phyloP scores from a whole-genome alignment of 2,329 filamentous ascomycete genomes.

The Xylariaceae sp. region DNA sequence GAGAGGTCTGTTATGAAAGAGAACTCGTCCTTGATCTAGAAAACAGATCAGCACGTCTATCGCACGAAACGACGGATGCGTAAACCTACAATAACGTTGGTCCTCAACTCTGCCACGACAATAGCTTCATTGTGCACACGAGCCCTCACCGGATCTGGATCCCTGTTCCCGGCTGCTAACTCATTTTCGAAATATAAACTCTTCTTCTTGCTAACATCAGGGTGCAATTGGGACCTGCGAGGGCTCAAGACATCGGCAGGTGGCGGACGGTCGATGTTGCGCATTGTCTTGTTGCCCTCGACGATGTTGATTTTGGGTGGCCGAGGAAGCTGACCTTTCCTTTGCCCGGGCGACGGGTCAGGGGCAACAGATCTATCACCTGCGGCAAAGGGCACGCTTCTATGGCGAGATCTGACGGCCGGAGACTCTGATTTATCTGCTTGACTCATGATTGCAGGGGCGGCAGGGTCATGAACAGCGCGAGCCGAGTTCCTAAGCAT shows the following conservation, averaged over 20 bases:
- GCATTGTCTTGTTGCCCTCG: conserved; percentile 42
- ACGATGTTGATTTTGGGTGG: conserved; percentile 37
- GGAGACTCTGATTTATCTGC: conserved; percentile 19
- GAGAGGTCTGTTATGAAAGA: conserved; percentile 75
- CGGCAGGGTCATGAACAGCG: conserved; percentile 11
- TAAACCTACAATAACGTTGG: conserved; percentile 62
- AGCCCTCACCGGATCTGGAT: conserved; percentile 43
- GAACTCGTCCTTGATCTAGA: conserved; percentile 73
- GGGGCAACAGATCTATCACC: conserved; percentile 2
- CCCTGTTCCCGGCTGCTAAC: conserved; percentile 41
- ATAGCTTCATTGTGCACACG: conserved; percentile 58
- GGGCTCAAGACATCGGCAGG: conserved; percentile 42
- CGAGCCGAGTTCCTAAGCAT: not conserved
- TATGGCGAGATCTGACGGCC: conserved; percentile 18
- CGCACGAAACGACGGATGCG: not conserved
- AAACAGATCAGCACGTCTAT: conserved; percentile 7
- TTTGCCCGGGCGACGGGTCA: conserved; percentile 38
- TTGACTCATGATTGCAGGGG: conserved; percentile 21
- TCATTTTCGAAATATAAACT: conserved; percentile 52
- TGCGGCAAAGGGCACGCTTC: conserved; percentile 16
- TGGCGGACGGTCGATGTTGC: conserved; percentile 43
- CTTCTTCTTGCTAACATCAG: conserved; percentile 40
- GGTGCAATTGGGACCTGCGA: conserved; percentile 37
- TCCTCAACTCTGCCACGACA: conserved; percentile 65
- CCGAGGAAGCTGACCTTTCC: conserved; percentile 31